These are phyloP conservation scores for Vitis hybrid DNA, from an alignment of 177 flowering plant species.

Conservation along the genomic window DNA sequence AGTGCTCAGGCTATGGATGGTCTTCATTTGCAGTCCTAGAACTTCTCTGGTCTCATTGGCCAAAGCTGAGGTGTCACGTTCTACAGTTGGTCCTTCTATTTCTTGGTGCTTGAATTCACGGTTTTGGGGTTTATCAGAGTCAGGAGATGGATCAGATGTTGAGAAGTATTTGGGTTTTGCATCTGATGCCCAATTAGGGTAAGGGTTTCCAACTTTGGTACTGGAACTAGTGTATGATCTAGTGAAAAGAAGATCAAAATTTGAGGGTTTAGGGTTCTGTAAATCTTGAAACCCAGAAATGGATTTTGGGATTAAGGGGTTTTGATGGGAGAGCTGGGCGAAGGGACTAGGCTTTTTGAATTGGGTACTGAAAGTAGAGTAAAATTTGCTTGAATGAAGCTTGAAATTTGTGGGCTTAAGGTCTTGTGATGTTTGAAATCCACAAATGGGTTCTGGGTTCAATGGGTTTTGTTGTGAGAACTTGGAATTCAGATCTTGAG, in stretches of 20 bases:
- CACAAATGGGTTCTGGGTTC: background rate
- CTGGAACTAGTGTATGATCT: slow-evolving; percentile 10
- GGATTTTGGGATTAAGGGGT: background rate
- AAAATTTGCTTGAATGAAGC: background rate
- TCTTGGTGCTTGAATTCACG: slow-evolving; percentile 64
- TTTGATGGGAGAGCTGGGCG: background rate
- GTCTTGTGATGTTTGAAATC: background rate
- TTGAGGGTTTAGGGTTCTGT: background rate
- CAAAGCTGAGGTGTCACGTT: slow-evolving; percentile 55
- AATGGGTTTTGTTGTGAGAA: background rate
- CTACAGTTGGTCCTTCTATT: slow-evolving; percentile 73
- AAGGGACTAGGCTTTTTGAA: background rate
- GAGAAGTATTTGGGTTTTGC: slow-evolving; percentile 27
- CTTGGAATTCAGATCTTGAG: background rate
- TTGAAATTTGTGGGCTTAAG: background rate
- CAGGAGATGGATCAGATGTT: slow-evolving; percentile 22
- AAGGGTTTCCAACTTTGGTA: slow-evolving; percentile 18
- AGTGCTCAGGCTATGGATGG: slow-evolving; percentile 45
- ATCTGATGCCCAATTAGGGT: background rate
- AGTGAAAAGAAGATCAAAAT: slow-evolving; percentile 1
- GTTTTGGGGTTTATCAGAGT: slow-evolving; percentile 24
- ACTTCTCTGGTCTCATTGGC: slow-evolving; percentile 65
- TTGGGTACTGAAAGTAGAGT: background rate
- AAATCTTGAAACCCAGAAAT: background rate
- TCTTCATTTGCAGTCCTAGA: slow-evolving; percentile 47